These are phyloP conservation scores for Aureobasidium sp. DNA, from an alignment of 2,329 filamentous ascomycete genomes.

Conservation along the genomic window DNA sequence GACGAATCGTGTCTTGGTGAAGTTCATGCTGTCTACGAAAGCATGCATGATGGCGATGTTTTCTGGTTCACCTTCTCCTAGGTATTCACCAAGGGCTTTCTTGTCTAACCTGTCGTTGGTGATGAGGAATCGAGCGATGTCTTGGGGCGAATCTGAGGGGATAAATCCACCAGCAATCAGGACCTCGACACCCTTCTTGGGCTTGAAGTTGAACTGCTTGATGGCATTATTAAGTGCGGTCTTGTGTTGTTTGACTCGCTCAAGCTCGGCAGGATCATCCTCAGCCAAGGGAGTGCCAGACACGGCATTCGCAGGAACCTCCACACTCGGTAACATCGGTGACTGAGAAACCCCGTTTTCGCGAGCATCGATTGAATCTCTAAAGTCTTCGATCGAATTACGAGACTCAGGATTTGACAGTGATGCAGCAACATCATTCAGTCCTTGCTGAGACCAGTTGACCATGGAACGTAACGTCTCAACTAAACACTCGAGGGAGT, in stretches of 20 bases:
- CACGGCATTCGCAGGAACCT: constrained; percentile 40
- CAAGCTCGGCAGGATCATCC: constrained; percentile 89
- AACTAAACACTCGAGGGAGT: constrained; percentile 80
- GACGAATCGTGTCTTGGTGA: constrained; percentile 82
- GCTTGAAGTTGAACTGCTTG: constrained; percentile 93
- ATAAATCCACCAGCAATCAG: constrained; percentile 84
- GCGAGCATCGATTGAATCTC: constrained; percentile 70
- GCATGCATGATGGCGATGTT: constrained; percentile 98
- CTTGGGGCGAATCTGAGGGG: constrained; percentile 62
- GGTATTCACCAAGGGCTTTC: constrained; percentile 82
- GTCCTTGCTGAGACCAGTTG: constrained; percentile 75
- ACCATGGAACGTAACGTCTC: constrained; percentile 84
- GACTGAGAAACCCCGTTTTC: constrained; percentile 47
- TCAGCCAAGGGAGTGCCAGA: constrained; percentile 45
- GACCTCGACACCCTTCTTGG: constrained; percentile 83
- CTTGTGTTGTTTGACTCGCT: constrained; percentile 89
- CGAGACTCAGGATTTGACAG: constrained; percentile 36
- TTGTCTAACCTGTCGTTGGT: constrained; percentile 83
- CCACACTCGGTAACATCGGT: background rate
- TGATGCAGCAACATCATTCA: constrained; percentile 40
- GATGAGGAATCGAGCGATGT: constrained; percentile 77
- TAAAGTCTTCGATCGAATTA: constrained; percentile 50
- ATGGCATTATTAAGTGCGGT: constrained; percentile 85
- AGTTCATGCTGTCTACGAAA: constrained; percentile 94
- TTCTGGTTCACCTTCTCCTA: constrained; percentile 85